Percentiles rank a stretch among this genome's conserved stretches.
phyloP scores from a whole-genome alignment of 2,329 filamentous ascomycete species.

The Cryphonectria parasitica region DNA sequence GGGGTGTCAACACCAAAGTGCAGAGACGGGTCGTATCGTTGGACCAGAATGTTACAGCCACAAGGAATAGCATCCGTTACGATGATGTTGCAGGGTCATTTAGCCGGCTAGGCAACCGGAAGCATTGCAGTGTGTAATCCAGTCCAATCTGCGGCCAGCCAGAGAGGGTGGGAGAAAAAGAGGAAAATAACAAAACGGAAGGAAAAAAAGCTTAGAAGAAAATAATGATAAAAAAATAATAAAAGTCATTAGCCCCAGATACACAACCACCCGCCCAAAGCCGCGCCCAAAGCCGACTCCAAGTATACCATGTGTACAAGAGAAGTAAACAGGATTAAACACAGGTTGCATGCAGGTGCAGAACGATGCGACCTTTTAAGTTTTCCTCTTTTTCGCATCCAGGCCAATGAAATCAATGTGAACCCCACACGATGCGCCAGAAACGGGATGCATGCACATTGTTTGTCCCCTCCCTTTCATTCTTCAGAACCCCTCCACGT shows the following conservation, averaged over 20 bases:
- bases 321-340: not conserved
- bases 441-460: conserved; percentile 3
- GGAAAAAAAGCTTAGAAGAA: not conserved
- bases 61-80: not conserved
- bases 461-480: too few species aligned
- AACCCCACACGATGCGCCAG: conserved; percentile 7
- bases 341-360: conserved; percentile 5
- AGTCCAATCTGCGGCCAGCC: not conserved
- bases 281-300: not conserved
- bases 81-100: not conserved
- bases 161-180: not conserved
- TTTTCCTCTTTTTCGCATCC: conserved; percentile 5
- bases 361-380: not conserved
- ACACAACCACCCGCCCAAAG: not conserved
- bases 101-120: not conserved
- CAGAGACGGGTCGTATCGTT: not conserved
- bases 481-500: not conserved
- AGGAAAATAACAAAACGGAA: not conserved
- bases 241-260: not conserved
- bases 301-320: conserved; percentile 2
- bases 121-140: not conserved
- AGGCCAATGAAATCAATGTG: conserved; percentile 12
- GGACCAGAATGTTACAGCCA: not conserved
- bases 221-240: not conserved
- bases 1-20: not conserved